Evolutionary conservation across 345 rosid species (phyloP), one percentile per base, ranked within the genome.

Genomic region (Zanthoxylum bungeanum): DNA sequence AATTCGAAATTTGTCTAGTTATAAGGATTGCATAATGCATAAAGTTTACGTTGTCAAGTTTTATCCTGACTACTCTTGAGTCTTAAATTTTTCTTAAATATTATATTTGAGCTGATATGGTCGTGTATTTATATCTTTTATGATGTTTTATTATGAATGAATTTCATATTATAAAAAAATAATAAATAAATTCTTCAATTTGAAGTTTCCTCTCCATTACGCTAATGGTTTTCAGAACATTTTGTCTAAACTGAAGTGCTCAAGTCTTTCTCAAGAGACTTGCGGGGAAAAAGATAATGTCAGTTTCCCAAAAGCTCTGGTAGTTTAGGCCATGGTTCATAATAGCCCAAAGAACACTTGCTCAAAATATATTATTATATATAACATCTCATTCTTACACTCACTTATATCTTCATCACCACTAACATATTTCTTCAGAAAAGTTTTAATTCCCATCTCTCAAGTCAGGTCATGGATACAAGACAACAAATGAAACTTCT

Each of bases 401-500:
- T 24, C 31, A 7, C 25, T 11, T 39, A 19, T 2, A 39, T 4
- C 40, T 28, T 1, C 69, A 46, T 19, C 19, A 27, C 9, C 4
- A n/a, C 49, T 44, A n/a, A n/a, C n/a, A n/a, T n/a, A n/a, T 44
- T 44, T 44, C 49, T 14, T 44, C 19, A 14, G 12, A 44, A 4
- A 14, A 44, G 49, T 44, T 2, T 44, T 1, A 1, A 14, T 5
- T 0, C 49, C 4, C 19, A 44, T 1, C 4, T 44, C 19, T 44
- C 49, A 44, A 44, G 49, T 14, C n/a, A n/a, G n/a, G n/a, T n/a
- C 44, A 86, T 84, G 90, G 89, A 88, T 24, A 72, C 64, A 58
- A 82, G 80, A 9, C 85, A 81, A 55, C 86, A 83, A 66, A 80
- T 88, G 47, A 85, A 81, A 22, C 79, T 77, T 57, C 83, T 86